These are phyloP conservation scores for Pueraria montana DNA, from an alignment of 306 rosid species.

Conservation along the genomic window DNA sequence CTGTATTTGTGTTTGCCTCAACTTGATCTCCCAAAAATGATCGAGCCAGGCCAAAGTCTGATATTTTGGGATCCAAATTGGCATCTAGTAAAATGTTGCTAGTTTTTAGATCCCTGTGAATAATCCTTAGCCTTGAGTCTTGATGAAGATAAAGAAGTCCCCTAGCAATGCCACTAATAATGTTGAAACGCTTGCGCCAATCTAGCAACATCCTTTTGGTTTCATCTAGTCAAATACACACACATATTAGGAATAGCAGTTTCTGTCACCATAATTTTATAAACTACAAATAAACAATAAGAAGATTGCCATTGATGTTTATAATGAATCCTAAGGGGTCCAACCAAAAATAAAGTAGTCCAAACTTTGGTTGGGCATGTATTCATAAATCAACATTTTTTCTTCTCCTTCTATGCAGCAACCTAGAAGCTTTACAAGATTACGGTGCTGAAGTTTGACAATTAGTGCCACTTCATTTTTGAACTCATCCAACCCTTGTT, in stretches of 20 bases:
- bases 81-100: conserved; percentile 14
- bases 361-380: conserved; percentile 28
- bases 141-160: conserved; percentile 41
- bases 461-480: not conserved
- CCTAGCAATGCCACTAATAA: conserved; percentile 34
- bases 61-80: conserved; percentile 3
- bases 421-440: conserved; percentile 25
- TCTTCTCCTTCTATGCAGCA: conserved; percentile 27
- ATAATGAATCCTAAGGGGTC: not conserved
- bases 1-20: not conserved
- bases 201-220: not conserved
- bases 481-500: not conserved
- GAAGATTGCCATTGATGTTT: not conserved
- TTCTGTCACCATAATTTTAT: not conserved
- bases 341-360: conserved; percentile 32
- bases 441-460: conserved; percentile 22
- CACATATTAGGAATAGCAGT: not conserved
- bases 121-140: conserved; percentile 17
- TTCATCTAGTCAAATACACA: not conserved
- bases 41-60: conserved; percentile 27
- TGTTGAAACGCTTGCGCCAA: not conserved
- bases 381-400: conserved; percentile 26
- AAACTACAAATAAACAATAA: not conserved
- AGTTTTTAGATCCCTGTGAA: conserved; percentile 20
- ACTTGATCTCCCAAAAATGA: not conserved